A percentile compares a stretch with the other conserved stretches of the same genome.
Evolutionary conservation across 179 eudicot species (phyloP).

Genomic region (Patellifolia procumbens): DNA sequence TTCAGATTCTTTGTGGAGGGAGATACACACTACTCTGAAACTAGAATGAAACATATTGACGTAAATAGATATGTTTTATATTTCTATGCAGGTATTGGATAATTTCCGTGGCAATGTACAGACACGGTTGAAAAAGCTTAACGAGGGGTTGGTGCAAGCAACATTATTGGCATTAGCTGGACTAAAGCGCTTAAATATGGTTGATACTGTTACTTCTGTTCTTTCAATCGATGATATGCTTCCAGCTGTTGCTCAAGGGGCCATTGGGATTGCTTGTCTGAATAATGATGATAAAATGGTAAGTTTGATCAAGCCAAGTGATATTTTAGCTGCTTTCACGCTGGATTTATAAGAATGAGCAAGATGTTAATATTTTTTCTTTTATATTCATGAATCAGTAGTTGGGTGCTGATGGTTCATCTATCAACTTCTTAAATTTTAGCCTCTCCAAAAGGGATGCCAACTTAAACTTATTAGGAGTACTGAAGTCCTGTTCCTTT

Average conservation of each 20-base stretch:
- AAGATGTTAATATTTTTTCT: neutral
- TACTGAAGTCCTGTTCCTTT: neutral
- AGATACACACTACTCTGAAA: neutral
- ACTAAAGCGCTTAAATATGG: conserved; percentile 78
- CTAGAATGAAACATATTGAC: neutral
- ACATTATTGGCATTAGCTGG: conserved; percentile 92
- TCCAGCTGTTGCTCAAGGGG: conserved; percentile 98
- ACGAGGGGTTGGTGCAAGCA: conserved; percentile 81
- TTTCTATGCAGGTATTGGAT: conserved; percentile 60
- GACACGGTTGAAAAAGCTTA: conserved; percentile 75
- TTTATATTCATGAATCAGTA: neutral
- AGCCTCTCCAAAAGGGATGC: neutral
- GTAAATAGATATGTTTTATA: neutral
- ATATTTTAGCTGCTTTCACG: neutral
- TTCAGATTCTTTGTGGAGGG: neutral
- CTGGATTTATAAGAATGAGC: neutral
- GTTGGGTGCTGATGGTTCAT: neutral
- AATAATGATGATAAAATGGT: conserved; percentile 86
- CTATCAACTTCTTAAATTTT: neutral
- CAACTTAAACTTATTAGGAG: neutral
- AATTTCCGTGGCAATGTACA: conserved; percentile 96
- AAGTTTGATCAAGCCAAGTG: conserved; percentile 16
- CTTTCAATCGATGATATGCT: conserved; percentile 93
- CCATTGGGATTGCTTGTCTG: conserved; percentile 93
- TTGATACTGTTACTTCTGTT: conserved; percentile 76